phyloP scores from a whole-genome alignment of 2,329 filamentous ascomycete species.

The Penicillium sp. region DNA sequence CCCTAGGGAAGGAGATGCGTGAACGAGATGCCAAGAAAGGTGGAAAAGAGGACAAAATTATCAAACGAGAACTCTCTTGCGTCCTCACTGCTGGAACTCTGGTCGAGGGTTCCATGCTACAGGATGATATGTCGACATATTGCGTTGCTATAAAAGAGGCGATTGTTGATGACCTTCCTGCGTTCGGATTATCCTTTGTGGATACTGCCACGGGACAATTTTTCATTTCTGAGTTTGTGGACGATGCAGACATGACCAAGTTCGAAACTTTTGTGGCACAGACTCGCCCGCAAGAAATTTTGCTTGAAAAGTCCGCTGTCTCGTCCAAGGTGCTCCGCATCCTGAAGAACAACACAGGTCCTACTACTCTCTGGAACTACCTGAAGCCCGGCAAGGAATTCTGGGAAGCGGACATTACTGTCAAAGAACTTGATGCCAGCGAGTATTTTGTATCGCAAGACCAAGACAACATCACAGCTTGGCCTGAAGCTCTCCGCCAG shows the following conservation, averaged over 20 bases:
- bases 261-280: slow-evolving; percentile 97
- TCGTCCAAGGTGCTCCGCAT: slow-evolving; percentile 88
- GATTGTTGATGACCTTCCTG: slow-evolving; percentile 63
- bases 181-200: slow-evolving; percentile 88
- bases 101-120: slow-evolving; percentile 92
- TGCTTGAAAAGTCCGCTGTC: slow-evolving; percentile 79
- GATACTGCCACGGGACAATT: slow-evolving; percentile 96
- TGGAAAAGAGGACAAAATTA: slow-evolving; percentile 82
- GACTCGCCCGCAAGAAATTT: slow-evolving; percentile 76
- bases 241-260: slow-evolving; percentile 88
- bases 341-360: slow-evolving; percentile 88
- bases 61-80: slow-evolving; percentile 80
- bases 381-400: slow-evolving; percentile 84
- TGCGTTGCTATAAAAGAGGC: slow-evolving; percentile 90
- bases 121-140: slow-evolving; percentile 95
- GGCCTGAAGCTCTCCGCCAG: slow-evolving; percentile 70
- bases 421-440: slow-evolving; percentile 71
- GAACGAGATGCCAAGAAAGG: slow-evolving; percentile 61
- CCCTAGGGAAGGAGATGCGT: slow-evolving; percentile 96
- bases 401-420: slow-evolving; percentile 75
- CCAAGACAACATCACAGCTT: slow-evolving; percentile 57
- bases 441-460: slow-evolving; percentile 67
- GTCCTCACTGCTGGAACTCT: slow-evolving; percentile 89
- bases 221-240: slow-evolving; percentile 82
- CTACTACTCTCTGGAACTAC: slow-evolving; percentile 92